Evolutionary conservation across 306 rosid species (phyloP).

Genomic region (Arachis stenosperma): DNA sequence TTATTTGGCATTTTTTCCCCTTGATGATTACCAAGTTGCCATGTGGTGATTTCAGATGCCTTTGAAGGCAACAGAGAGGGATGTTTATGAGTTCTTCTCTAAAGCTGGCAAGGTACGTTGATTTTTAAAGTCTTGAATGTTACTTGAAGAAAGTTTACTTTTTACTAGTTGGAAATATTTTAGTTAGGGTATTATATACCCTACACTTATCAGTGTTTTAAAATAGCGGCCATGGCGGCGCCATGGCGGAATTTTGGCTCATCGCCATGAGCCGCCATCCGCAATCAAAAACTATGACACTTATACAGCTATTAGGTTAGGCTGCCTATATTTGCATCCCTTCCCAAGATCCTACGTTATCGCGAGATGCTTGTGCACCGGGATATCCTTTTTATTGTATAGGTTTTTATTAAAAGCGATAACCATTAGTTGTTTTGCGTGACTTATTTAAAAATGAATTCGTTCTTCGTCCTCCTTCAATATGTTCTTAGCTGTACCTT

Average conservation of each 20-base stretch:
- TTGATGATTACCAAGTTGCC: constrained; percentile 37
- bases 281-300: too few relatives aligned
- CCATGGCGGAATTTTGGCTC: too few relatives aligned
- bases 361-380: too few relatives aligned
- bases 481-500: constrained; percentile 10
- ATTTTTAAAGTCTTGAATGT: neutral
- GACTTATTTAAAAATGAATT: constrained; percentile 28
- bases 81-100: constrained; percentile 89
- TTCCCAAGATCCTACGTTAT: too few relatives aligned
- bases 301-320: too few relatives aligned
- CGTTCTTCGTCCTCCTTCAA: constrained; percentile 19
- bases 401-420: too few relatives aligned
- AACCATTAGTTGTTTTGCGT: constrained; percentile 31
- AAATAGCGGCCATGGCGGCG: too few relatives aligned
- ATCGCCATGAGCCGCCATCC: too few relatives aligned
- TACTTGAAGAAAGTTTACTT: neutral
- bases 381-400: too few relatives aligned
- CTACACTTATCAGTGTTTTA: too few relatives aligned
- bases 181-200: too few relatives aligned
- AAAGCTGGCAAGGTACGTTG: constrained; percentile 94
- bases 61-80: constrained; percentile 90
- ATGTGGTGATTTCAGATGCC: constrained; percentile 76
- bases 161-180: neutral
- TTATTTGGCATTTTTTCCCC: constrained; percentile 10
- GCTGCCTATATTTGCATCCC: too few relatives aligned